Conservation (phyloP, 1,284 basidiomycete genomes). For the Calocybe gambosa region DNA sequence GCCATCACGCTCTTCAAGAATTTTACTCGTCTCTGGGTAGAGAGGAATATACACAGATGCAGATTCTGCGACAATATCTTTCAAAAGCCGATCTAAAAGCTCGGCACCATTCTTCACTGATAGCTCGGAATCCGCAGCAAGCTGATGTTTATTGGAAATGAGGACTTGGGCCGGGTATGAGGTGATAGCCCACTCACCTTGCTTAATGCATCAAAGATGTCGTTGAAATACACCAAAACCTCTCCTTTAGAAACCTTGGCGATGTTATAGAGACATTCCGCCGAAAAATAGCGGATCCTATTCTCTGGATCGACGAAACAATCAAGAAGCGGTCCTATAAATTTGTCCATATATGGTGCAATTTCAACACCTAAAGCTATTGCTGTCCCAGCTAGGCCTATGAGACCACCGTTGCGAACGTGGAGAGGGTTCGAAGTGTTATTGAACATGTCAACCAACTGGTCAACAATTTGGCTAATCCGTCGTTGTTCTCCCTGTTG, state of each 20-base stretch:
- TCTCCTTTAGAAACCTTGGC: constrained; percentile 98
- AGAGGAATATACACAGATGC: constrained; percentile 93
- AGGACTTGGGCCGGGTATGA: not conserved
- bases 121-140: constrained; percentile 92
- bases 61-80: constrained; percentile 96
- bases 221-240: constrained; percentile 95
- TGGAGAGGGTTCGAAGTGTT: constrained; percentile 78
- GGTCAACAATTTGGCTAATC: constrained; percentile 88
- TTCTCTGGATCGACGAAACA: constrained; percentile 96
- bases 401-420: constrained; percentile 91
- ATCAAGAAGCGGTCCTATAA: constrained; percentile 84
- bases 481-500: constrained; percentile 74
- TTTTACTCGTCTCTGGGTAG: constrained; percentile 73
- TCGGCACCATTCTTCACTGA: constrained; percentile 99
- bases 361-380: constrained; percentile 94
- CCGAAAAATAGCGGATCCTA: constrained; percentile 94
- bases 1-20: constrained; percentile 48
- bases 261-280: constrained; percentile 98
- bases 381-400: constrained; percentile 93
- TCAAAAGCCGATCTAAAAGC: constrained; percentile 93
- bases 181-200: constrained; percentile 55
- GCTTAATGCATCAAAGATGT: constrained; percentile 95
- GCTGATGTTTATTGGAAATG: constrained; percentile 39
- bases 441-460: constrained; percentile 90
- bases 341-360: constrained; percentile 90